Evolutionary conservation across 1,284 basidiomycete genomes (phyloP).

Genomic region (Malassezia equina): DNA sequence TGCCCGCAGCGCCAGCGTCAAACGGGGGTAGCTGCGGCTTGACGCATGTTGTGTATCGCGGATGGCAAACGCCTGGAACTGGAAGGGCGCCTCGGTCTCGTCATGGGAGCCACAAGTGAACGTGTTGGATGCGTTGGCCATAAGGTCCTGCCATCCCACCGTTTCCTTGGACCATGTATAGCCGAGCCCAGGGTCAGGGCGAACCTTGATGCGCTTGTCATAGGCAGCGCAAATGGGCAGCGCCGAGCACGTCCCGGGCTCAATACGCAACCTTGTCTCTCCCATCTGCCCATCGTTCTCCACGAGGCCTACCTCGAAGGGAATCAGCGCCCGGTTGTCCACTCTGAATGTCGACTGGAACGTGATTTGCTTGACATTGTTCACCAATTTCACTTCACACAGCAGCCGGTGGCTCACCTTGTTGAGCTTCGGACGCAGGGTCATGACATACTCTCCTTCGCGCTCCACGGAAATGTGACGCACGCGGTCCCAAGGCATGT

Average conservation of each 20-base stretch:
- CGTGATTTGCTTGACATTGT: conserved; percentile 91
- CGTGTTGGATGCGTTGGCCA: conserved; percentile 63
- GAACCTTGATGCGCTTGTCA: conserved; percentile 69
- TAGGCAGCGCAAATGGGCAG: conserved; percentile 85
- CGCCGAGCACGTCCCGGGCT: conserved; percentile 76
- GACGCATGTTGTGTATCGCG: conserved; percentile 62
- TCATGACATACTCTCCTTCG: conserved; percentile 84
- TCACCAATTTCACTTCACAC: conserved; percentile 78
- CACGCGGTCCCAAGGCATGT: conserved; percentile 81
- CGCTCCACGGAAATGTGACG: conserved; percentile 81
- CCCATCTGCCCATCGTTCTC: conserved; percentile 74
- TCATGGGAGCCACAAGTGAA: conserved; percentile 77
- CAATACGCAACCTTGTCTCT: conserved; percentile 73
- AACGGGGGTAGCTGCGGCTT: conserved; percentile 59
- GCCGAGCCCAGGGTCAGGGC: conserved; percentile 90
- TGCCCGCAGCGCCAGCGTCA: conserved; percentile 77
- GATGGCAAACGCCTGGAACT: conserved; percentile 85
- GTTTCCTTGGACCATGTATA: conserved; percentile 82
- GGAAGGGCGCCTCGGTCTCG: conserved; percentile 76
- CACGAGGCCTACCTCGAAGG: conserved; percentile 81
- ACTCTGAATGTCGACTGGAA: conserved; percentile 87
- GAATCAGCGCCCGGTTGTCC: conserved; percentile 83
- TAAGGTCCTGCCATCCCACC: conserved; percentile 78
- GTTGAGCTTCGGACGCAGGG: conserved; percentile 66
- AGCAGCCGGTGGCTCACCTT: conserved; percentile 73